Conservation (phyloP, 2,329 filamentous ascomycete genomes). For the Aspergillus sp. region DNA sequence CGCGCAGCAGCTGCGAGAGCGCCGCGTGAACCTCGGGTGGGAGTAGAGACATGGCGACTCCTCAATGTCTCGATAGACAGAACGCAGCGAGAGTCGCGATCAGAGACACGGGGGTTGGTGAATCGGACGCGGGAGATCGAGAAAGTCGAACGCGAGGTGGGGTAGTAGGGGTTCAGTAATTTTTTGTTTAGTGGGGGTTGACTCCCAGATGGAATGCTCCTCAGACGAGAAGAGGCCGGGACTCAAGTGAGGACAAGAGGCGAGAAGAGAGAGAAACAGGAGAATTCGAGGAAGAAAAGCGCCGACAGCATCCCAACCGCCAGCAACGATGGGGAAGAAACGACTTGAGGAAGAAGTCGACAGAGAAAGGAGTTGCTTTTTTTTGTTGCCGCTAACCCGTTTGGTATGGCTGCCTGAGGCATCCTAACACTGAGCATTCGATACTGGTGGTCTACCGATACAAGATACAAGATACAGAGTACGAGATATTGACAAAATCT, state of each 20-base stretch:
- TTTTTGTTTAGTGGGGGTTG: constrained; percentile 22
- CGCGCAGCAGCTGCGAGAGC: constrained; percentile 81
- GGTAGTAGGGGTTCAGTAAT: constrained; percentile 12
- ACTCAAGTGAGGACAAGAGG: constrained; percentile 13
- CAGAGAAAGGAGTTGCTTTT: not conserved
- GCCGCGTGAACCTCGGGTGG: constrained; percentile 80
- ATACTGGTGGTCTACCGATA: too few relatives aligned
- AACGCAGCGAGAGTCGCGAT: constrained; percentile 17
- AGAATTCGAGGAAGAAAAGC: too few relatives aligned
- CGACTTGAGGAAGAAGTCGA: constrained; percentile 4
- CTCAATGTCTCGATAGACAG: constrained; percentile 22
- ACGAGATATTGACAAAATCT: too few relatives aligned
- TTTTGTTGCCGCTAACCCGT: too few relatives aligned
- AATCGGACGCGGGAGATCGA: constrained; percentile 14
- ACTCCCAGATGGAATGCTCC: constrained; percentile 1
- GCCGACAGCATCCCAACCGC: constrained; percentile 25
- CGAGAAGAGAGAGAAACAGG: constrained; percentile 12
- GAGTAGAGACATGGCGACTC: constrained; percentile 73
- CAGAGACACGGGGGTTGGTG: constrained; percentile 9
- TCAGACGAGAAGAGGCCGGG: not conserved
- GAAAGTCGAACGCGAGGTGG: constrained; percentile 14
- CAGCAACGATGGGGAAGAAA: constrained; percentile 11
- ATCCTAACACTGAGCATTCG: too few relatives aligned
- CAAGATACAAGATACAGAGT: too few relatives aligned
- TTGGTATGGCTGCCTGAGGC: too few relatives aligned